Percentiles rank a stretch among this genome's conserved stretches.
These are phyloP conservation scores for Colletotrichum nymphaeae DNA, from an alignment of 2,329 filamentous ascomycete species.

Conservation along the genomic window DNA sequence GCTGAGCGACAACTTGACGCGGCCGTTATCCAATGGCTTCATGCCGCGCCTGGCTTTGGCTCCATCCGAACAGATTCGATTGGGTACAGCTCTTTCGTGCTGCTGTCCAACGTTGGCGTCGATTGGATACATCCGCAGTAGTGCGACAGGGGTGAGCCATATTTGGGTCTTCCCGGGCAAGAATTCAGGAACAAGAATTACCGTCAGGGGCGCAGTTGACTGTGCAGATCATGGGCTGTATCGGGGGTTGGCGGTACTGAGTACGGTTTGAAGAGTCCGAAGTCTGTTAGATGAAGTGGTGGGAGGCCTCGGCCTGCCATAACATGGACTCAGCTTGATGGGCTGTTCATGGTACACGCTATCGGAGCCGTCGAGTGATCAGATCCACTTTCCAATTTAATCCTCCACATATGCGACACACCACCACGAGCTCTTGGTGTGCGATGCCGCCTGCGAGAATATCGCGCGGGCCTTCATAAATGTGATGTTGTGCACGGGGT, in stretches of 20 bases:
- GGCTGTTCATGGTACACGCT: constrained; percentile 5
- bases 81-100: background rate
- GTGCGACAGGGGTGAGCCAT: constrained; percentile 5
- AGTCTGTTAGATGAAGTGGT: constrained; percentile 4
- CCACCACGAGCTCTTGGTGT: constrained; percentile 4
- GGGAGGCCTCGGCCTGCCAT: background rate
- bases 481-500: background rate
- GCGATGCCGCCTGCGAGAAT: background rate
- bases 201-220: constrained; percentile 33
- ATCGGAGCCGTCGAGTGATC: constrained; percentile 18
- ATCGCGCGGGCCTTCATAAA: constrained; percentile 30
- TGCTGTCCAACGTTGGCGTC: constrained; percentile 2
- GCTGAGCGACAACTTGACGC: constrained; percentile 22
- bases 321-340: background rate
- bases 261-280: background rate
- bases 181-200: constrained; percentile 33
- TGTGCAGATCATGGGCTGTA: constrained; percentile 20
- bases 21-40: constrained; percentile 23
- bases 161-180: constrained; percentile 7
- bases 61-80: constrained; percentile 3
- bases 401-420: constrained; percentile 34
- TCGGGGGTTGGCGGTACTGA: background rate
- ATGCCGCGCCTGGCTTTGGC: constrained; percentile 20
- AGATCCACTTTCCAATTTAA: constrained; percentile 33
- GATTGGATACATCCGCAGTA: constrained; percentile 20